Conservation (phyloP, 2,329 filamentous ascomycete species). For the Epicoccum nigrum region DNA sequence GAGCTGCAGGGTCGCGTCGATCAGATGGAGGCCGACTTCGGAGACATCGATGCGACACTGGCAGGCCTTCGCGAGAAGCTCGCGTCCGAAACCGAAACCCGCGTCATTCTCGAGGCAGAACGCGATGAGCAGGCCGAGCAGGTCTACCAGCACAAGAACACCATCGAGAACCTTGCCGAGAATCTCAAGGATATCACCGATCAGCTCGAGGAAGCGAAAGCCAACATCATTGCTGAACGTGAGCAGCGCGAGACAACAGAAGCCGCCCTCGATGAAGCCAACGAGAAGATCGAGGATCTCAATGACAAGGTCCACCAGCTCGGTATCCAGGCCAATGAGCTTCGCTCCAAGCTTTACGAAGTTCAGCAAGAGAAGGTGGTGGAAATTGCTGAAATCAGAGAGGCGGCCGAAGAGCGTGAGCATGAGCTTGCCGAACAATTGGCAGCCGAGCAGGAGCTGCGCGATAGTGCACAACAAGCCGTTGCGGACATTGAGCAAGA, state of each 20-base stretch:
- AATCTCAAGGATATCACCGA: slow-evolving; percentile 48
- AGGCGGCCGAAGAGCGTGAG: slow-evolving; percentile 47
- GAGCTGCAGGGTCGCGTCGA: slow-evolving; percentile 48
- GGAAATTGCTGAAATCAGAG: slow-evolving; percentile 48
- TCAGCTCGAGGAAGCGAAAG: slow-evolving; percentile 47
- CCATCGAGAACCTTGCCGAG: slow-evolving; percentile 39
- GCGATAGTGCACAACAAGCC: slow-evolving; percentile 47
- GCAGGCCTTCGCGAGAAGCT: slow-evolving; percentile 43
- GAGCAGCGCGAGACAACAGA: slow-evolving; percentile 53
- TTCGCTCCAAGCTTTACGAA: slow-evolving; percentile 56
- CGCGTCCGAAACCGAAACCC: slow-evolving; percentile 38
- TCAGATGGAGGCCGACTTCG: slow-evolving; percentile 46
- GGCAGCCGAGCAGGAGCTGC: slow-evolving; percentile 46
- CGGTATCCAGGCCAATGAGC: slow-evolving; percentile 56
- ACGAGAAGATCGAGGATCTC: slow-evolving; percentile 50
- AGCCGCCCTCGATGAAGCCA: slow-evolving; percentile 50
- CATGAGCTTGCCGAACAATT: slow-evolving; percentile 49
- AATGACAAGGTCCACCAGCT: slow-evolving; percentile 48
- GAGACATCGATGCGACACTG: slow-evolving; percentile 41
- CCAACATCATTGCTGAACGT: slow-evolving; percentile 50
- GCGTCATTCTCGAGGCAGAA: slow-evolving; percentile 46
- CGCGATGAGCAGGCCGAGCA: slow-evolving; percentile 45
- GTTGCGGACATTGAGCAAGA: slow-evolving; percentile 41
- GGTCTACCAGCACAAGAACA: slow-evolving; percentile 45
- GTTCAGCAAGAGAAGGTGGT: slow-evolving; percentile 52